Evolutionary conservation across 1,284 basidiomycete species (phyloP), one percentile per base, ranked within the genome.

Genomic region (Takashimella koratensis): DNA sequence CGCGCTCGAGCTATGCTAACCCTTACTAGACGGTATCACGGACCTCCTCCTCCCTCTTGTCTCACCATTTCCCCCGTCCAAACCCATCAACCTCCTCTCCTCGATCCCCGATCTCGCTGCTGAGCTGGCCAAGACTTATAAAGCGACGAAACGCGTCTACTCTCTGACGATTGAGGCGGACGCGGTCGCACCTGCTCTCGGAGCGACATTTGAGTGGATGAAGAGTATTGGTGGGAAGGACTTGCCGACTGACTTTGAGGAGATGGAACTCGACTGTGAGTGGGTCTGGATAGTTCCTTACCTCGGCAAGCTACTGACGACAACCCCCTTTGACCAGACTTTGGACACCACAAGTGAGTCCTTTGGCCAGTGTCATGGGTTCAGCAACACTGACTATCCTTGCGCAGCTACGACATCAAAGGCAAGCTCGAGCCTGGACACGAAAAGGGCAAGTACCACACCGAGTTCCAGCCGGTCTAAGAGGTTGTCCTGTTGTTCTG

Each of bases 151-250:
- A 47, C 52, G 59, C 26, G 56, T 73, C 20, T 60, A 56, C 47
- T 42, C 21, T n/a, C 49, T 66, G 13, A 67, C 58, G 2, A 43
- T 73, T 11, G 64, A 68, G 27, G 63, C 62, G 10, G 68, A 73
- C 43, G 66, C 68, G 5, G 63, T 70, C 21, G 61, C 62, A 4
- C 72, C 72, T 4, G 59, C 68, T 6, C 24, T 74, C 3, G 58
- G 58, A 5, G 68, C 68, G 2, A 69, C 68, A 2, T 49, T 73
- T 16, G 68, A 71, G 40, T 73, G 65, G 59, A 47, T 70, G 40
- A 73, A 74, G 53, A 47, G 57, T 8, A 57, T 65, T 11, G 68
- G 63, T 12, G 59, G 64, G n/a, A 58, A 64, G 43, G 52, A 67
- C 24, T 56, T 70, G 11, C 66, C 68, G 19, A 70, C 68, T n/a